Conservation (phyloP, 1,284 basidiomycete genomes). For the Apiotrichum mycotoxinovorans region DNA sequence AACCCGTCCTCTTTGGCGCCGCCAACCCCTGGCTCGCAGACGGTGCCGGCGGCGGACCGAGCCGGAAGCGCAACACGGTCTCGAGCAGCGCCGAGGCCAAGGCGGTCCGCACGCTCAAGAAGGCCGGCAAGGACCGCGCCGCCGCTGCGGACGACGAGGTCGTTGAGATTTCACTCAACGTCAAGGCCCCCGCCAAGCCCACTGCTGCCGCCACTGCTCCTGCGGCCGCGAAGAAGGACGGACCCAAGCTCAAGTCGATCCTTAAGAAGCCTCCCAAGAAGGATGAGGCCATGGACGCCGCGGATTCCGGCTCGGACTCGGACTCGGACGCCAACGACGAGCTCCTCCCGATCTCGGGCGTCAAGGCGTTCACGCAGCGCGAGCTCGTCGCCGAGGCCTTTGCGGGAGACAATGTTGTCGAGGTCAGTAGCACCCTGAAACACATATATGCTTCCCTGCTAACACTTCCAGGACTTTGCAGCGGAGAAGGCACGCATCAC, state of each 20-base stretch:
- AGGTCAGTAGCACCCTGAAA: not conserved
- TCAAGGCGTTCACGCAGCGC: constrained; percentile 56
- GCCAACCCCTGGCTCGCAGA: constrained; percentile 70
- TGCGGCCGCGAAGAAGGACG: constrained; percentile 14
- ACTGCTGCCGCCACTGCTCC: no score
- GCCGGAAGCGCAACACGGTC: constrained; percentile 69
- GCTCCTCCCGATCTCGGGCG: constrained; percentile 35
- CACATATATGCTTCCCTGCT: no score
- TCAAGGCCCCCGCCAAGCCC: constrained; percentile 9
- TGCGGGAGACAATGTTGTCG: constrained; percentile 89
- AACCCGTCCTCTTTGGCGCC: constrained; percentile 14
- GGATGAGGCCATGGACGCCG: constrained; percentile 9
- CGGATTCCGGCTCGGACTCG: not conserved
- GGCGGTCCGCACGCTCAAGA: constrained; percentile 67
- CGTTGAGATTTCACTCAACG: constrained; percentile 68
- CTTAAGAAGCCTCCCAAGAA: constrained; percentile 14
- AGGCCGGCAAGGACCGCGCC: constrained; percentile 57
- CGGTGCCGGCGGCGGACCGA: constrained; percentile 45
- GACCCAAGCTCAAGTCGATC: constrained; percentile 7
- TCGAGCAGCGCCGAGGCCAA: constrained; percentile 61
- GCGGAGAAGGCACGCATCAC: constrained; percentile 75
- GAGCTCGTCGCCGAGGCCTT: constrained; percentile 89
- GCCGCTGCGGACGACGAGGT: constrained; percentile 66
- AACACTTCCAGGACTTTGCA: constrained; percentile 66
- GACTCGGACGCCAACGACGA: constrained; percentile 51